These are phyloP conservation scores for Glutinoglossum americanum DNA, from an alignment of 495 filamentous ascomycete genomes.

Conservation along the genomic window DNA sequence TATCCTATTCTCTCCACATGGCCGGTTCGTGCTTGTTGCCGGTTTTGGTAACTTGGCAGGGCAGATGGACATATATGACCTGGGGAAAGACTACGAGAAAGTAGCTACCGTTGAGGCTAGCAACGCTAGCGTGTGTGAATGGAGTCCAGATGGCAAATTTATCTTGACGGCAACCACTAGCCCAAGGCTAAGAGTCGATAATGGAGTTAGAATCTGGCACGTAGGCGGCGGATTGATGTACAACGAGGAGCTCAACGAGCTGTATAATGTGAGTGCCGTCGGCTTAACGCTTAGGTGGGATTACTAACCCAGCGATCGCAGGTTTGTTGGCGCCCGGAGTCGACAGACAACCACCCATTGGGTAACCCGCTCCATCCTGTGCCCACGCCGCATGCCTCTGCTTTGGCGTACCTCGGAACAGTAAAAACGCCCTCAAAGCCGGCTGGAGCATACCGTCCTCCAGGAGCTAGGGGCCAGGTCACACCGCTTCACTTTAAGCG, in stretches of 20 bases:
- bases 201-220: slow-evolving; percentile 89
- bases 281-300: background rate
- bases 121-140: slow-evolving; percentile 84
- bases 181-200: slow-evolving; percentile 84
- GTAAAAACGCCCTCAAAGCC: slow-evolving; percentile 87
- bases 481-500: slow-evolving; percentile 93
- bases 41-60: slow-evolving; percentile 95
- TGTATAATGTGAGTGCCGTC: slow-evolving; percentile 42
- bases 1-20: slow-evolving; percentile 83
- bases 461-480: slow-evolving; percentile 73
- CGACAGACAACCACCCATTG: slow-evolving; percentile 31
- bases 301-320: background rate
- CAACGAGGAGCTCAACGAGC: slow-evolving; percentile 77
- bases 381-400: slow-evolving; percentile 67
- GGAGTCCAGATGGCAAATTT: slow-evolving; percentile 86
- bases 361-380: slow-evolving; percentile 57
- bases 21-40: slow-evolving; percentile 78
- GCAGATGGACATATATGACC: slow-evolving; percentile 92
- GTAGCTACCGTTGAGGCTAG: slow-evolving; percentile 86
- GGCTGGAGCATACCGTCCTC: slow-evolving; percentile 84
- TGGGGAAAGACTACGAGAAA: slow-evolving; percentile 78
- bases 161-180: slow-evolving; percentile 94
- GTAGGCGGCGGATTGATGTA: slow-evolving; percentile 81
- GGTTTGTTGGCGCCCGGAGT: slow-evolving; percentile 65
- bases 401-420: slow-evolving; percentile 57